Base-by-base conservation (phyloP, 139 green algal genomes). In the Astrephomene gubernaculifera region DNA sequence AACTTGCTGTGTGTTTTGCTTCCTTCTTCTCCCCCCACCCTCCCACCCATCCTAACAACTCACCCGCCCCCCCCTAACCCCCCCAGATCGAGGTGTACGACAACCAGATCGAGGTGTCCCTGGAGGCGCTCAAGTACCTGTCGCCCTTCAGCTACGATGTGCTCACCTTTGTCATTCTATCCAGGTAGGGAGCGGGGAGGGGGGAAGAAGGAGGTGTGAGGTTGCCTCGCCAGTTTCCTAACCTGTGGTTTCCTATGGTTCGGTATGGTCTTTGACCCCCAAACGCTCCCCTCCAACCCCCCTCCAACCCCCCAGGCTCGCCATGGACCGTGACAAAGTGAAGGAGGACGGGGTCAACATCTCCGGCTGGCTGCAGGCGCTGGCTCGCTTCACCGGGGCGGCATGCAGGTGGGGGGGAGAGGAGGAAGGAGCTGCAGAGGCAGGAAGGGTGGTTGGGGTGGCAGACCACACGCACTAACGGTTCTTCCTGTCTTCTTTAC, bases 331-430 rank as follows among this genome's bases (percentile, higher is more conserved):
- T 5, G 79, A 85, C 79, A 85, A 85, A 35, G 79, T 94, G 63
- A 95, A 96, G 91, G 91, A 95, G 36, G 95, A 98, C 83, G 95
- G 95, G 29, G 85, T 94, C 70, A 97, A 97, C 90, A 87, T 97
- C 31, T 82, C 91, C 35, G 91, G 94, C 83, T 98, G 95, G 95
- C 89, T 96, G 69, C 90, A 95, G 89, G 90, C 82, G 78, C 89
- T 97, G 52, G 88, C 93, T 3, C 65, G 83, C 0, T 97, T 98
- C 87, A 94, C 86, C 14, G 95, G 93, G 27, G 79, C 93, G 7
- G 87, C 85, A 24, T 92, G 89, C 87, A 75, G 78, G 78, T 84
- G 78, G 25, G 76, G 6, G 38, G 25, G 21, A 22, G 1, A 21
- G 72, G 71, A 35, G 3, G 14, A 17, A 0, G 43, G n/a, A 19